Base-by-base conservation (phyloP, 805 yeast genomes). In the Candida schatavii region DNA sequence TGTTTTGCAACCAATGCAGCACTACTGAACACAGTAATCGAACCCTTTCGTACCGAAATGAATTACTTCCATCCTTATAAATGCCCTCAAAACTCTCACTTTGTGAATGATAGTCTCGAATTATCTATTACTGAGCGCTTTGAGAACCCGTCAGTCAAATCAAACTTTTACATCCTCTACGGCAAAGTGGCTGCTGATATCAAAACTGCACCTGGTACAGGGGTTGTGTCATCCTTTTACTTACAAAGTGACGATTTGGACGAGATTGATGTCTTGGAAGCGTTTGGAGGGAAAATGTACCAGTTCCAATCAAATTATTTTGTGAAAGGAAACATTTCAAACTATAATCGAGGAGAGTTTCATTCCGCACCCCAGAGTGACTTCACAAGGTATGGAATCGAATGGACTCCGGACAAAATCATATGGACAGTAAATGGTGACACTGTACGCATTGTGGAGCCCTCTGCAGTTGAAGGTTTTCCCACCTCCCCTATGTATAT, bases 181-280 rank as follows among this genome's bases (percentile, higher is more conserved):
- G 74, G 74, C 4, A 56, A 55, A 39, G 72, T 59, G 2, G 68
- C 59, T 46, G 69, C 62, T 13, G 70, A 63, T 22, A 50, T 69
- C 14, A 46, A 42, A 41, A 69, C 62, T 2, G 55, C 69, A 1
- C 17, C 41, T 0, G 75, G 73, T 1, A 37, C 34, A 3, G 74
- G 74, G 1, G 56, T 70, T 17, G 57, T 70, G n/a, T 57, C 66
- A 19, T 61, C 69, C 19, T 61, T 68, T 34, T 69, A 69, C 47
- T 43, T 69, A n/a, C 74, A 68, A 45, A 64, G 70, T 35, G 67
- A 67, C 42, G 73, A 67, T 48, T 52, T 64, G 43, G 75, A 70
- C 46, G 74, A 68, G 44, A 68, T 70, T 28, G 74, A 70, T 40
- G 49, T 68, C 6, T 63, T 60, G 3, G 75, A 70, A 38, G 41